These are phyloP conservation scores for Microascus cirrosus DNA, from an alignment of 2,329 filamentous ascomycete species.

Conservation along the genomic window DNA sequence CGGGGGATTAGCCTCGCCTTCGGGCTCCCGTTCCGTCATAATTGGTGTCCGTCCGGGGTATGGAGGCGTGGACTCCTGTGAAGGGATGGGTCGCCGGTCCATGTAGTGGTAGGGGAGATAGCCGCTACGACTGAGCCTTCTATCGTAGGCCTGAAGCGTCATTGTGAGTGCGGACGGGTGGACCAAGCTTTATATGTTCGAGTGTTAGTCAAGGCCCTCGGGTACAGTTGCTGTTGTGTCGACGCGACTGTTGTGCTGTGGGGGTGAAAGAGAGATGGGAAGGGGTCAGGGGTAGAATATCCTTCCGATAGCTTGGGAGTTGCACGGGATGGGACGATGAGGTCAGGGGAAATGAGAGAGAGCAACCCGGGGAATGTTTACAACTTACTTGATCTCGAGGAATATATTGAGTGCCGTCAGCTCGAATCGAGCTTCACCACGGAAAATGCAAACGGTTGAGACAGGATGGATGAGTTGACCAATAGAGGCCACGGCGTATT, in stretches of 20 bases:
- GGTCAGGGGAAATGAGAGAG: neutral
- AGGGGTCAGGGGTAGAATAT: neutral
- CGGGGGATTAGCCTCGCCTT: conserved; percentile 31
- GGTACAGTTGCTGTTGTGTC: neutral
- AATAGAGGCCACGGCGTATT: neutral
- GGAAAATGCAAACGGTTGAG: neutral
- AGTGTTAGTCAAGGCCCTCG: neutral
- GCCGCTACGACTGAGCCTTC: conserved; percentile 17
- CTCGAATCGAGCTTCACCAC: neutral
- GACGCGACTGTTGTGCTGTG: neutral
- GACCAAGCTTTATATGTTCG: neutral
- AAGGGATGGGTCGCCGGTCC: conserved; percentile 26
- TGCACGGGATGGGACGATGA: neutral
- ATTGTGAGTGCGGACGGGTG: conserved; percentile 14
- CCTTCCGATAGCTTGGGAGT: neutral
- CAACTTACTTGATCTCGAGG: neutral
- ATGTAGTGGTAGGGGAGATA: conserved; percentile 17
- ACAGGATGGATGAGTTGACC: neutral
- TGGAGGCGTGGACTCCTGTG: conserved; percentile 13
- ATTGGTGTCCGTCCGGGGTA: conserved; percentile 8
- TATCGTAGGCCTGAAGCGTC: conserved; percentile 29
- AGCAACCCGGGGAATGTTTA: neutral
- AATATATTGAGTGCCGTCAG: neutral
- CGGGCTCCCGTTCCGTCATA: conserved; percentile 26
- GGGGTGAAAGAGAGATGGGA: neutral